phyloP scores from a whole-genome alignment of 1,139 yeast species.

The Geotrichum aggregatum region DNA sequence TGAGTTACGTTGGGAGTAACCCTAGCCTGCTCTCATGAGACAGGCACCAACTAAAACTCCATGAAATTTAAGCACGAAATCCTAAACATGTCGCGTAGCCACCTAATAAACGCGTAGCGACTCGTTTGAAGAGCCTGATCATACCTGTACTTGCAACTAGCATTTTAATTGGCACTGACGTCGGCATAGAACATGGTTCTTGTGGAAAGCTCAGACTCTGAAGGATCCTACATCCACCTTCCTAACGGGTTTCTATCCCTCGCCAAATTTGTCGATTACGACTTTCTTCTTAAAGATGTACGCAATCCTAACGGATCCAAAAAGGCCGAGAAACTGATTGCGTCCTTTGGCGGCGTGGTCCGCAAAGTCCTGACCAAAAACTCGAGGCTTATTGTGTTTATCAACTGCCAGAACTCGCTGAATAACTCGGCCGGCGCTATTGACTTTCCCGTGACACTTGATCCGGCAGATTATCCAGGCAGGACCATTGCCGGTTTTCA shows the following conservation, averaged over 20 bases:
- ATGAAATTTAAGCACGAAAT: too few relatives aligned
- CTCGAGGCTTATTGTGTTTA: not conserved
- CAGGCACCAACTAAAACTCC: too few relatives aligned
- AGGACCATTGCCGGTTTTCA: not conserved
- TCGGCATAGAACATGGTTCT: not conserved
- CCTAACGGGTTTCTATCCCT: conserved; percentile 5
- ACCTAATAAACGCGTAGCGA: too few relatives aligned
- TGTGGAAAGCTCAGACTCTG: not conserved
- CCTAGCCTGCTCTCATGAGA: too few relatives aligned
- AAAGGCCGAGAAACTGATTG: conserved; percentile 4
- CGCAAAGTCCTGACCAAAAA: not conserved
- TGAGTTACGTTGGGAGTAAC: too few relatives aligned
- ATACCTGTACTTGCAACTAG: too few relatives aligned
- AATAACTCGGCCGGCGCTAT: conserved; percentile 4
- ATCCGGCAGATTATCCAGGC: not conserved
- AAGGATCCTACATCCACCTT: not conserved
- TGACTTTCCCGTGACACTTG: conserved; percentile 14
- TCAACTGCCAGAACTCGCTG: conserved; percentile 12
- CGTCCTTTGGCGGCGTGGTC: conserved; percentile 13
- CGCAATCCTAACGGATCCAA: conserved; percentile 2
- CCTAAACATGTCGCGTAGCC: too few relatives aligned
- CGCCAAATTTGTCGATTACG: not conserved
- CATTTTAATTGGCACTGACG: too few relatives aligned
- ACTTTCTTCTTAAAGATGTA: not conserved
- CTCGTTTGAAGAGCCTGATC: too few relatives aligned